Percentiles rank a stretch among this genome's conserved stretches.
Evolutionary conservation across 352 stramenopile genomes (phyloP).

Genomic region (Pythium coloratum): DNA sequence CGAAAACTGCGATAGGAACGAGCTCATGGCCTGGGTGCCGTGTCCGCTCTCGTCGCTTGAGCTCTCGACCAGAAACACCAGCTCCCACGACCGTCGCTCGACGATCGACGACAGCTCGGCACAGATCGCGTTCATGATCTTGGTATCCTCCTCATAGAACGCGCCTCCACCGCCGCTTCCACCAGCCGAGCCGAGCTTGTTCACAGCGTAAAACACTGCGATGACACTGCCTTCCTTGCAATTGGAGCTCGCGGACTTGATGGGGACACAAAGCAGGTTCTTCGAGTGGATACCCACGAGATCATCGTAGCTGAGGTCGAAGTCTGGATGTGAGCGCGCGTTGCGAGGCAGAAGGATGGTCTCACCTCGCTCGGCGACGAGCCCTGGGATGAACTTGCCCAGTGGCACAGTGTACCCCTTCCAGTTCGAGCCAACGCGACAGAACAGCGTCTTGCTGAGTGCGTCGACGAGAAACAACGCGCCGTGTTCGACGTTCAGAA

Average conservation of each 20-base stretch:
- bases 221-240: constrained; percentile 42
- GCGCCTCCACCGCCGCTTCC: constrained; percentile 18
- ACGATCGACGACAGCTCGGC: constrained; percentile 61
- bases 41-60: constrained; percentile 44
- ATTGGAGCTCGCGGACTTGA: constrained; percentile 36
- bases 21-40: constrained; percentile 49
- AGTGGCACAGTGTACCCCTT: constrained; percentile 71
- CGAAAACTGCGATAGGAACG: constrained; percentile 78
- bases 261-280: constrained; percentile 70
- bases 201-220: constrained; percentile 81
- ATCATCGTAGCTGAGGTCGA: constrained; percentile 67
- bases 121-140: constrained; percentile 67
- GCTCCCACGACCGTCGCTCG: constrained; percentile 67
- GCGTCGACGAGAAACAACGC: constrained; percentile 81
- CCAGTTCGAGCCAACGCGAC: constrained; percentile 61
- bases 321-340: constrained; percentile 56
- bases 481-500: constrained; percentile 59
- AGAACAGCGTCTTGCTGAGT: constrained; percentile 65
- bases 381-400: constrained; percentile 65
- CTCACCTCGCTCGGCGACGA: constrained; percentile 62
- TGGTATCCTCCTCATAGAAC: constrained; percentile 68
- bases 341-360: constrained; percentile 53
- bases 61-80: constrained; percentile 64
- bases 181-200: constrained; percentile 48
- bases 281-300: constrained; percentile 59